Conservation (phyloP, 1,284 basidiomycete genomes). For the Naganishia liquefaciens region DNA sequence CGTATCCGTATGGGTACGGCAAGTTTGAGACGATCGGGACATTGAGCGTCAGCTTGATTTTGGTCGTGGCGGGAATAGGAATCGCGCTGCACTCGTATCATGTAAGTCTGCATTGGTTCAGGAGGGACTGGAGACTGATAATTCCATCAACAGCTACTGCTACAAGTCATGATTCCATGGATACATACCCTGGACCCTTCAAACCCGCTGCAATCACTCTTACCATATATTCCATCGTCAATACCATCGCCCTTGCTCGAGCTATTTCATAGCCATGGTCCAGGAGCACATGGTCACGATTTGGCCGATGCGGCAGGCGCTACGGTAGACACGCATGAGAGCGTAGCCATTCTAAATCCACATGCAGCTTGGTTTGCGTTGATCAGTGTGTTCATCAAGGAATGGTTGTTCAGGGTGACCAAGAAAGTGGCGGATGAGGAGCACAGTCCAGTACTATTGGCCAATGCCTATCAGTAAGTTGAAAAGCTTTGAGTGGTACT, state of each 20-base stretch:
- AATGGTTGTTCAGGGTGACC: constrained; percentile 87
- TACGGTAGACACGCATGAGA: constrained; percentile 36
- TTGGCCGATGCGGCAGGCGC: constrained; percentile 35
- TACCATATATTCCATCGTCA: constrained; percentile 45
- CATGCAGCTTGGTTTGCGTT: constrained; percentile 97
- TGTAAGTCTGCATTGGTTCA: constrained; percentile 35
- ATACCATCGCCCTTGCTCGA: constrained; percentile 53
- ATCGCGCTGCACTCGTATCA: constrained; percentile 90
- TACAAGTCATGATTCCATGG: constrained; percentile 53
- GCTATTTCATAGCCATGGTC: constrained; percentile 52
- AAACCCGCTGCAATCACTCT: constrained; percentile 43
- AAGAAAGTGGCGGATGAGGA: constrained; percentile 86
- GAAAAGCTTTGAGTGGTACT: background rate
- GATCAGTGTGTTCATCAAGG: constrained; percentile 76
- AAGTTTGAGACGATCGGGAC: constrained; percentile 95
- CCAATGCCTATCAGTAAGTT: constrained; percentile 71
- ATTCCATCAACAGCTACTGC: constrained; percentile 41
- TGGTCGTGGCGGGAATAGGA: constrained; percentile 79
- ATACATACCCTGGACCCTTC: constrained; percentile 52
- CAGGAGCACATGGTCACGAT: constrained; percentile 50
- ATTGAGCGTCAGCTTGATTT: constrained; percentile 75
- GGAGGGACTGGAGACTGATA: background rate
- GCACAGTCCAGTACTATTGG: constrained; percentile 82
- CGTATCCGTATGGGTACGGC: constrained; percentile 63
- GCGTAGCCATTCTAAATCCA: constrained; percentile 67